Percentiles rank a stretch among this genome's conserved stretches.
phyloP scores from a whole-genome alignment of 345 rosid species.

The Durio zibethinus region DNA sequence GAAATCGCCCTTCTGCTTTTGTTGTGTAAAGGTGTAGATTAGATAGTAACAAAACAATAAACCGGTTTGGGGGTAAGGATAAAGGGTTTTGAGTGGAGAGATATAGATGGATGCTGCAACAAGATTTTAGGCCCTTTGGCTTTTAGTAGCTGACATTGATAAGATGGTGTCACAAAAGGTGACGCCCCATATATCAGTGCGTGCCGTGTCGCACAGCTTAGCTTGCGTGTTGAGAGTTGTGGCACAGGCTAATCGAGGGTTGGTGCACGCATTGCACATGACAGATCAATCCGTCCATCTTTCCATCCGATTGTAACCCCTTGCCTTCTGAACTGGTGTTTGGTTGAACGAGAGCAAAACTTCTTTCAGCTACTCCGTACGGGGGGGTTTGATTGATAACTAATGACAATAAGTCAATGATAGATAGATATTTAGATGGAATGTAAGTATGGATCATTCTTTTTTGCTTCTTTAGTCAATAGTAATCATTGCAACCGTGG shows the following conservation, averaged over 20 bases:
- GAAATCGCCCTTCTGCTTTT: not conserved
- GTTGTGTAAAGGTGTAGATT: not conserved
- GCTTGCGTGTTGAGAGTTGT: constrained; percentile 43
- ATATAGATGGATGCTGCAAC: not conserved
- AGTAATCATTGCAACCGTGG: not conserved
- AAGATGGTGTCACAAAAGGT: constrained; percentile 39
- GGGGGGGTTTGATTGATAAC: not conserved
- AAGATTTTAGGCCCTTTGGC: not conserved
- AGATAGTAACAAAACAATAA: not conserved
- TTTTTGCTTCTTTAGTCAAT: not conserved
- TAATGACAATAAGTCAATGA: not conserved
- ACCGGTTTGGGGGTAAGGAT: not conserved
- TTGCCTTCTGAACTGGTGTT: not conserved
- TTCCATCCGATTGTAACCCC: constrained; percentile 34
- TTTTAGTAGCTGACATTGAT: constrained; percentile 37
- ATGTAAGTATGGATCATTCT: not conserved
- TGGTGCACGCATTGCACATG: constrained; percentile 32
- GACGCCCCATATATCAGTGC: constrained; percentile 10
- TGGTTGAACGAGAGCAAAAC: not conserved
- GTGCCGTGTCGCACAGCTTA: constrained; percentile 18
- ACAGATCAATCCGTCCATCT: constrained; percentile 20
- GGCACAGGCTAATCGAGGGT: constrained; percentile 22
- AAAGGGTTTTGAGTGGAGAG: not conserved
- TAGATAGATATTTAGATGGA: not conserved
- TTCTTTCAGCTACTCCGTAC: not conserved